Evolutionary conservation across 306 rosid species (phyloP), one percentile per base, ranked within the genome.

Genomic region (Ormosia semicastrata): DNA sequence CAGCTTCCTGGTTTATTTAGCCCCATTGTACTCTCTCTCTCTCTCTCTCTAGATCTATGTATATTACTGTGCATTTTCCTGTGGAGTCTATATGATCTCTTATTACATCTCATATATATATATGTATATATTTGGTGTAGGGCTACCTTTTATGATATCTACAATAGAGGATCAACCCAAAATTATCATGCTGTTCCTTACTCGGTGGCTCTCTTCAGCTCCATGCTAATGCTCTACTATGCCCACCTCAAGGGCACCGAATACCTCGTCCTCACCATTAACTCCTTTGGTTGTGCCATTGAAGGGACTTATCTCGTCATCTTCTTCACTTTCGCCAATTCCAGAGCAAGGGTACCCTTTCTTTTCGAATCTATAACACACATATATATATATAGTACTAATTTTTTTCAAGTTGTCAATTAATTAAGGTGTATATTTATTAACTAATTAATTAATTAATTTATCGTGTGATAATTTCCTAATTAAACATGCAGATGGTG

Each of bases 201-300:
- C 68, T 82, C 85, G 4, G 88, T 85, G 24, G 88, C 90, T 6
- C 33, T 87, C 12, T 87, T 87, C 50, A 87, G 86, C 8, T 75
- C 88, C 2, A 87, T 74, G 85, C 13, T 87, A 0, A 81, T 71
- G 56, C 68, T 87, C 2, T 87, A 87, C 77, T 87, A 87, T 57
- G 90, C 83, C 5, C 15, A 73, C 12, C 76, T 84, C 13, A 84
- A 87, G 59, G 24, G n/a, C 13, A 29, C 60, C 50, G 72, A 59
- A 2, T 0, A 58, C 24, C 7, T 88, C 47, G 79, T 88, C 39
- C 8, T 88, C 66, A 65, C 78, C 56, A 85, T 88, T 46, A 85
- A 75, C 18, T 40, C 85, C 9, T 12, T 85, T 66, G 88, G 87
- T 3, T 33, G 74, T 9, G 76, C 47, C 44, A 75, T 85, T 0